Evolutionary conservation across 2,329 filamentous ascomycete genomes (phyloP), one percentile per base, ranked within the genome.

Genomic region (Penicillium sp.): DNA sequence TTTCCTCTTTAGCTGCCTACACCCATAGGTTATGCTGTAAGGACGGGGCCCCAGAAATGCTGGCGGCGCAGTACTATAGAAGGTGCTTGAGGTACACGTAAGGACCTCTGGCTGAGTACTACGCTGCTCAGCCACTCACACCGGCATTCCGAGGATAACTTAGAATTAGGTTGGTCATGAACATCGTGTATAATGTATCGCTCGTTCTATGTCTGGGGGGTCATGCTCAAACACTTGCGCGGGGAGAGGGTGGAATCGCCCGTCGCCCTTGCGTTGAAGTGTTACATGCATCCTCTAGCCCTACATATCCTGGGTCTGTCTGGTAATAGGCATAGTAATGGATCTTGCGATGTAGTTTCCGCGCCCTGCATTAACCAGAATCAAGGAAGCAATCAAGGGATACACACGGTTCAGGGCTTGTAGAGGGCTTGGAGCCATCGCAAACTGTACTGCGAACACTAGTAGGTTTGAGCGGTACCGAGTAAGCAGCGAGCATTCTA

Each of bases 11-110:
- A 45, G 11, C 8, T 20, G n/a, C n/a, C 28, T 49, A 22, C 4
- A 22, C 5, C 7, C 14, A 34, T 34, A 12, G 5, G 2, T 22
- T 22, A 22, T 8, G 10, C 15, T 5, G 28, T 22, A 2, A 49
- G n/a, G 17, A 49, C 12, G 34, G 31, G 28, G 15, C 47, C 42
- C 31, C 31, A 17, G 47, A 28, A 49, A 28, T 39, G 39, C 53
- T 57, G 55, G 55, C 48, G 28, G 49, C 41, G 59, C 49, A 22
- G 41, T 41, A 25, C 53, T 17, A 57, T 49, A 38, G 31, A 31
- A 53, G 42, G 20, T 37, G 42, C 31, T 45, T 14, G 1, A 20
- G 10, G 8, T 28, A 55, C 41, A 41, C 28, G 39, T 54, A 54
- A 45, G 39, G 39, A 31, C 11, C 11, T 22, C 15, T 43, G 20